Evolutionary conservation across 192 early-diverging fungal species (phyloP).

Genomic region (Linnemannia schmuckeri): DNA sequence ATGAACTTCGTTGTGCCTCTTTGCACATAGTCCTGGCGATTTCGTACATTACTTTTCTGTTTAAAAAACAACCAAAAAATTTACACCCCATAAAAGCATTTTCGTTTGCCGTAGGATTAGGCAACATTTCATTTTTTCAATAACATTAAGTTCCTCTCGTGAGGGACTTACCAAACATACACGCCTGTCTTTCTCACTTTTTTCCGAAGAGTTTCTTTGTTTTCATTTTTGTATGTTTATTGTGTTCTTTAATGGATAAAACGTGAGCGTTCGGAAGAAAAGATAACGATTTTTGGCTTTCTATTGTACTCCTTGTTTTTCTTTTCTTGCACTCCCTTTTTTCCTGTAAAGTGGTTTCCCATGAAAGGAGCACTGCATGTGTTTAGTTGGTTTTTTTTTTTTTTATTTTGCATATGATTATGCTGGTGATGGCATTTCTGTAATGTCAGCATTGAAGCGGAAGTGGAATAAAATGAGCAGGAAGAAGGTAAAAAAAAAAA

Average conservation of each 20-base stretch:
- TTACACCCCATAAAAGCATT: constrained; percentile 3
- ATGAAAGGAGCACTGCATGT: too few relatives aligned
- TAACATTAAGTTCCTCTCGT: not conserved
- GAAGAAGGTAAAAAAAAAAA: too few relatives aligned
- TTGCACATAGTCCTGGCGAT: not conserved
- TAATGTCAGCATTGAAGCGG: not conserved
- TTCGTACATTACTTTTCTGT: not conserved
- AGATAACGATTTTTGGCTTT: too few relatives aligned
- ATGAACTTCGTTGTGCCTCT: not conserved
- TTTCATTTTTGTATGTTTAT: not conserved
- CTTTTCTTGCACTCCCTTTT: too few relatives aligned
- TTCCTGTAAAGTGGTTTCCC: too few relatives aligned
- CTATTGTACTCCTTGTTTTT: too few relatives aligned
- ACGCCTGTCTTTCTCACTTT: not conserved
- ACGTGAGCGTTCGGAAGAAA: too few relatives aligned
- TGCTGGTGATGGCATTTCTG: not conserved
- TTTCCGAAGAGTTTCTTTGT: not conserved
- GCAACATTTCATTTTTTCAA: not conserved
- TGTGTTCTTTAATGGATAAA: too few relatives aligned
- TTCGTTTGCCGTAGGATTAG: not conserved
- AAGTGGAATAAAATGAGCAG: not conserved
- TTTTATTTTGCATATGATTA: too few relatives aligned
- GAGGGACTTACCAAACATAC: not conserved
- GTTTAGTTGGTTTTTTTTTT: too few relatives aligned
- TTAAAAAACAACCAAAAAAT: not conserved